Evolutionary conservation across 495 filamentous ascomycete species (phyloP), one percentile per base, ranked within the genome.

Genomic region (Hypoxylon fragiforme): DNA sequence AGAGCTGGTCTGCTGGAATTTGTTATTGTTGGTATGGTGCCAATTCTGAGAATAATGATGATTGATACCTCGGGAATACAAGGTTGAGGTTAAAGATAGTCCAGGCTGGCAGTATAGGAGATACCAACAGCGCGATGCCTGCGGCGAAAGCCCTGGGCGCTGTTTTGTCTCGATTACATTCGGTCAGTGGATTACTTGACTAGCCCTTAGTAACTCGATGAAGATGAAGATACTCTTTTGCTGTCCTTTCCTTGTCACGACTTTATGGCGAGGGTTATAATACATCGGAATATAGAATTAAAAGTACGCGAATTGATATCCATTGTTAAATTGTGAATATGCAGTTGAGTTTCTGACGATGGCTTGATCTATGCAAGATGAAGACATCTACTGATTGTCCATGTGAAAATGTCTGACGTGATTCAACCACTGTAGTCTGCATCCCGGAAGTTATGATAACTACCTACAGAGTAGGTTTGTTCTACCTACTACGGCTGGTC

Each of bases 231-330:
- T 65, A 46, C 47, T 47, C 45, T 51, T 57, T 60, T 49, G 62
- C 70, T 68, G 68, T 64, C 57, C 45, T 65, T 70, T 60, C 59
- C 58, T 58, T 69, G 64, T 70, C 55, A 73, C 63, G 70, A 71
- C 53, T 73, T 69, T 66, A 71, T 44, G 70, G 70, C 70, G 58
- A 68, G 70, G 70, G 62, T 65, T 65, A 65, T 70, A 73, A 70
- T 73, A 63, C 44, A 57, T 41, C 24, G 60, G 54, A 58, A 63
- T 63, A 62, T 62, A 63, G 54, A 62, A 61, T 21, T 44, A 58
- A 26, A 45, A 28, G n/a, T 57, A 50, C 49, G 45, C 49, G 44
- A 63, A 49, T 52, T 49, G 45, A 60, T 49, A 32, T 45, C 31
- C 24, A 44, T 39, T 53, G 32, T 49, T 13, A 45, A 37, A 30